Percentiles rank a stretch among this genome's conserved stretches.
These are phyloP conservation scores for Leishmania gerbilli DNA, from an alignment of 208 protist species.

Conservation along the genomic window DNA sequence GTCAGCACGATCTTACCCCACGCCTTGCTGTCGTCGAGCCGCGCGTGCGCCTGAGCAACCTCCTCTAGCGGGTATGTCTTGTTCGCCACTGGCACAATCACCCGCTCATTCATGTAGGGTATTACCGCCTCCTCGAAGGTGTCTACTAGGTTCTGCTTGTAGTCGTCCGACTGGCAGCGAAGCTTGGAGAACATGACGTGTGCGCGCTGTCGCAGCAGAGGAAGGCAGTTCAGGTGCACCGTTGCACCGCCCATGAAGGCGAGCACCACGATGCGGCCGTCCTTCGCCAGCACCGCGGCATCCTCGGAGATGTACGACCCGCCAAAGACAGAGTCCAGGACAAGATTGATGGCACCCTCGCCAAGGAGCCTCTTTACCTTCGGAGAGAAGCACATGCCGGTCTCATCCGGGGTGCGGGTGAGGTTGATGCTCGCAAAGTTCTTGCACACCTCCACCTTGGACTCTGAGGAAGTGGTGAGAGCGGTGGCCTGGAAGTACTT, in stretches of 20 bases:
- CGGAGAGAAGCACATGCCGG: slow-evolving; percentile 61
- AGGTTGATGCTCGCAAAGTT: slow-evolving; percentile 58
- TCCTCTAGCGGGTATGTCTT: slow-evolving; percentile 71
- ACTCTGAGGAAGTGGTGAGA: slow-evolving; percentile 61
- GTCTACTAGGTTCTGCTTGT: slow-evolving; percentile 60
- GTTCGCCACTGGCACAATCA: slow-evolving; percentile 65
- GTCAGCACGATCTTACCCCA: slow-evolving; percentile 77
- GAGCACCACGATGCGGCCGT: slow-evolving; percentile 71
- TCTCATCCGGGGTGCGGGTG: slow-evolving; percentile 66
- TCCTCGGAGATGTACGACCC: slow-evolving; percentile 75
- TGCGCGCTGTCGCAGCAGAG: slow-evolving; percentile 66
- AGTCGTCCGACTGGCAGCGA: slow-evolving; percentile 55
- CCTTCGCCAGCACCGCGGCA: slow-evolving; percentile 54
- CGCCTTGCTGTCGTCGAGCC: slow-evolving; percentile 57
- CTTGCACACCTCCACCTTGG: slow-evolving; percentile 80
- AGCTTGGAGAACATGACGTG: slow-evolving; percentile 77
- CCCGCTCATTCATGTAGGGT: slow-evolving; percentile 52
- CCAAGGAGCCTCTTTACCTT: slow-evolving; percentile 64
- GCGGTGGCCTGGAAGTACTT: slow-evolving; percentile 74
- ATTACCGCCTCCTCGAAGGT: slow-evolving; percentile 64
- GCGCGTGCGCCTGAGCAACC: slow-evolving; percentile 59
- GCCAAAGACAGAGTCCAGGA: slow-evolving; percentile 84
- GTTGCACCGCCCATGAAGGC: slow-evolving; percentile 63
- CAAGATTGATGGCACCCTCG: slow-evolving; percentile 54
- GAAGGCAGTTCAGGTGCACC: slow-evolving; percentile 60